A percentile compares a stretch with the other conserved stretches of the same genome.
Conservation (phyloP, 1,139 yeast species). For the Hansenula anomala region DNA sequence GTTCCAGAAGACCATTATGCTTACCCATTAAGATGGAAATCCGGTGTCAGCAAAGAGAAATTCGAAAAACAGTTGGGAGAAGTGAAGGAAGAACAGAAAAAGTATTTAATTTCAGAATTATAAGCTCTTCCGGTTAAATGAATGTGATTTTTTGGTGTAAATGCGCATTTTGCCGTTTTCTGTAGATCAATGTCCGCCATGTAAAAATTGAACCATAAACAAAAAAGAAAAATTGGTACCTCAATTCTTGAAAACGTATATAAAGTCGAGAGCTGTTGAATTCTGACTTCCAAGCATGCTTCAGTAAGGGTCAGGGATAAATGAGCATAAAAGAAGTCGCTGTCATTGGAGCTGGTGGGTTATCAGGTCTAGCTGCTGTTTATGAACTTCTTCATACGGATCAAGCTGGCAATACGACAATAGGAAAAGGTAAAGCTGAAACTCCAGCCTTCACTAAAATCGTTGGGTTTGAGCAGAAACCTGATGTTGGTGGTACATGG, state of each 20-base stretch:
- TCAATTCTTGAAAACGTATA: no score
- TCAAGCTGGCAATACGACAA: constrained; percentile 18
- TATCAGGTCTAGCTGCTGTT: constrained; percentile 27
- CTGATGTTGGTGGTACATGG: constrained; percentile 34
- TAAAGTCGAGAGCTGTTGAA: no score
- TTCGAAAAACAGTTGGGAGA: constrained; percentile 22
- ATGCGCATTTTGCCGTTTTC: background rate
- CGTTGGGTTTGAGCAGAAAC: constrained; percentile 30
- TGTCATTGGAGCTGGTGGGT: constrained; percentile 32
- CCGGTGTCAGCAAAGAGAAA: constrained; percentile 30
- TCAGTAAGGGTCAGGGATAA: background rate
- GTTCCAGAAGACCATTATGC: constrained; percentile 35
- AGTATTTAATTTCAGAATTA: constrained; percentile 5
- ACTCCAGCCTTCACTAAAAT: constrained; percentile 23
- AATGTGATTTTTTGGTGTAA: no score
- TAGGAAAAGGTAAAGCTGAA: constrained; percentile 8
- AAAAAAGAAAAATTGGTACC: no score
- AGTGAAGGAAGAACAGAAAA: background rate
- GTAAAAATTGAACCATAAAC: background rate
- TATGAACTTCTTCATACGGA: constrained; percentile 26
- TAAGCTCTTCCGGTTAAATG: background rate
- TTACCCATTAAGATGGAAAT: constrained; percentile 32
- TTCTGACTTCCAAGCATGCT: no score
- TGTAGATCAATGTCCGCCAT: no score
- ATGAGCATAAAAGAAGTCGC: constrained; percentile 22